Percentiles rank a stretch among this genome's conserved stretches.
These are phyloP conservation scores for Geotrichum aggregatum DNA, from an alignment of 1,139 yeast genomes.

Conservation along the genomic window DNA sequence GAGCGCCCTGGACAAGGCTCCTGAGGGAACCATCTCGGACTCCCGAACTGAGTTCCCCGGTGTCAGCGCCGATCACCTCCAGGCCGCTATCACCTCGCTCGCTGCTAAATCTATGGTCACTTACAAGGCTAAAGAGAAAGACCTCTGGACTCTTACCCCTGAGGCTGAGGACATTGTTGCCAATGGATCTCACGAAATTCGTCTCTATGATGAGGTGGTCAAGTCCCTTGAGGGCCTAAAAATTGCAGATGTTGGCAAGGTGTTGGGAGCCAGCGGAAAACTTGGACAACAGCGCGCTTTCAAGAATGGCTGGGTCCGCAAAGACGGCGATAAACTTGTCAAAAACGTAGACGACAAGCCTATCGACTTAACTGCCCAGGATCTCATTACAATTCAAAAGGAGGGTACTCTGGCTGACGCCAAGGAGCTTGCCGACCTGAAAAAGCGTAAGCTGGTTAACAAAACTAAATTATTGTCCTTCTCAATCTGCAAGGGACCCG, in stretches of 20 bases:
- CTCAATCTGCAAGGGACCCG: slow-evolving; percentile 71
- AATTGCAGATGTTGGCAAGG: slow-evolving; percentile 71
- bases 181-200: slow-evolving; percentile 86
- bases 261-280: slow-evolving; percentile 78
- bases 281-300: slow-evolving; percentile 98
- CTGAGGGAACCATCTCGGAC: slow-evolving; percentile 56
- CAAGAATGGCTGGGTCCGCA: slow-evolving; percentile 93
- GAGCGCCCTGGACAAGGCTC: slow-evolving; percentile 53
- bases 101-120: slow-evolving; percentile 78
- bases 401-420: slow-evolving; percentile 57
- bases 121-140: slow-evolving; percentile 70
- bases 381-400: slow-evolving; percentile 55
- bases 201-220: slow-evolving; percentile 72
- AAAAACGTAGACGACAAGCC: slow-evolving; percentile 50
- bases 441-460: slow-evolving; percentile 82
- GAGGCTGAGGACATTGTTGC: slow-evolving; percentile 79
- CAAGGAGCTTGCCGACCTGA: slow-evolving; percentile 76
- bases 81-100: slow-evolving; percentile 80
- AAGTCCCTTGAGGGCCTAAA: slow-evolving; percentile 74
- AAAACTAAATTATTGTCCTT: slow-evolving; percentile 74
- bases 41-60: slow-evolving; percentile 57
- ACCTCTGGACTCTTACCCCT: slow-evolving; percentile 66
- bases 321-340: slow-evolving; percentile 76
- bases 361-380: slow-evolving; percentile 61
- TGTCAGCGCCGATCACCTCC: slow-evolving; percentile 51